These are phyloP conservation scores for Lepidium sativum DNA, from an alignment of 345 rosid genomes.

Conservation along the genomic window DNA sequence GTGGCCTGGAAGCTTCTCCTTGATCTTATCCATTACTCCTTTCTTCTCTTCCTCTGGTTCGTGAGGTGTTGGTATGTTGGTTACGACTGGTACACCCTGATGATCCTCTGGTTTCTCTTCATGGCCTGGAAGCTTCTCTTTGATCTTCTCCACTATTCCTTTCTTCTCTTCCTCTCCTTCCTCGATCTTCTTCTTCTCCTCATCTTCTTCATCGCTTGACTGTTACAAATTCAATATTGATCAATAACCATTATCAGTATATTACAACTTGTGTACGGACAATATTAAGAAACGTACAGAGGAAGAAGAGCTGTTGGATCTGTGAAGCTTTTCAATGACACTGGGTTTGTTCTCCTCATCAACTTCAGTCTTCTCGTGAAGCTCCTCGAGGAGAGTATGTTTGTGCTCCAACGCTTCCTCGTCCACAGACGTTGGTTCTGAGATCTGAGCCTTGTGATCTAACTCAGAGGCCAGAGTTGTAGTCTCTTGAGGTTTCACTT, in stretches of 20 bases:
- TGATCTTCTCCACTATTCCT: not conserved
- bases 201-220: constrained; percentile 82
- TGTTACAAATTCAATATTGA: not conserved
- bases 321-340: constrained; percentile 56
- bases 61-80: too few relatives aligned
- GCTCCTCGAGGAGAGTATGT: constrained; percentile 41
- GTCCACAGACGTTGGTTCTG: constrained; percentile 26
- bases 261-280: too few relatives aligned
- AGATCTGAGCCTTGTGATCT: constrained; percentile 52
- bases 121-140: not conserved
- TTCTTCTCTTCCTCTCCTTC: constrained; percentile 3
- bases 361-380: constrained; percentile 37
- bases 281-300: too few relatives aligned
- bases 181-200: constrained; percentile 34
- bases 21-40: constrained; percentile 50
- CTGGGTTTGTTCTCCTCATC: constrained; percentile 44
- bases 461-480: constrained; percentile 39
- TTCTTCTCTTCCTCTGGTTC: constrained; percentile 51
- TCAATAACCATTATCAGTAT: too few relatives aligned
- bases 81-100: too few relatives aligned
- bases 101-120: not conserved
- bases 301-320: constrained; percentile 66
- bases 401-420: constrained; percentile 5
- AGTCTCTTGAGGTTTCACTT: constrained; percentile 52
- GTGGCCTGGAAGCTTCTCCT: constrained; percentile 58